Percentiles rank a stretch among this genome's conserved stretches.
These are phyloP conservation scores for Neonothopanus nambi DNA, from an alignment of 1,284 basidiomycete genomes.

Conservation along the genomic window DNA sequence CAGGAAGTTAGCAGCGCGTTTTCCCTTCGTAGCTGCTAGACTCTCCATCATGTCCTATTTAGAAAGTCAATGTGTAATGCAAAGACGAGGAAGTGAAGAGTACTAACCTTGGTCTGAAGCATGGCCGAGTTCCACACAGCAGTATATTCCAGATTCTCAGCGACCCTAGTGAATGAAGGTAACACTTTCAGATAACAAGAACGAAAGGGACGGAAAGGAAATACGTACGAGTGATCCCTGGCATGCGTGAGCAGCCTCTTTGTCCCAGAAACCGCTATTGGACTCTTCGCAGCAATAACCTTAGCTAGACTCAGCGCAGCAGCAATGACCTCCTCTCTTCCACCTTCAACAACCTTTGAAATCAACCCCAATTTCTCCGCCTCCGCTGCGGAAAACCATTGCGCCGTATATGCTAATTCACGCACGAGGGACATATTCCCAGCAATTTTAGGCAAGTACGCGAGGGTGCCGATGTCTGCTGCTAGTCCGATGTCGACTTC, in stretches of 20 bases:
- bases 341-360: conserved; percentile 72
- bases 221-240: conserved; percentile 70
- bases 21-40: conserved; percentile 29
- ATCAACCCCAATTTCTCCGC: conserved; percentile 78
- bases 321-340: conserved; percentile 53
- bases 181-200: background rate
- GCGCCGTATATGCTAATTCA: conserved; percentile 81
- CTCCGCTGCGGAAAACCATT: conserved; percentile 71
- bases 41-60: conserved; percentile 36
- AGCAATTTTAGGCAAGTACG: conserved; percentile 80
- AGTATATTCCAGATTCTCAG: conserved; percentile 80
- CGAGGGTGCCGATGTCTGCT: conserved; percentile 89
- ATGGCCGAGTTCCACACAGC: conserved; percentile 76
- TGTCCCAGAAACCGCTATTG: conserved; percentile 80
- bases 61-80: background rate
- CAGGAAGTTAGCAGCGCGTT: conserved; percentile 30
- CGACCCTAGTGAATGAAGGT: conserved; percentile 48
- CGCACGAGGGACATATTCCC: conserved; percentile 79
- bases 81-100: background rate
- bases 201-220: background rate
- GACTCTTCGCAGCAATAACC: conserved; percentile 76
- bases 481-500: conserved; percentile 91
- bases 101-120: conserved; percentile 66
- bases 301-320: conserved; percentile 70
- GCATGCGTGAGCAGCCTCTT: conserved; percentile 78